Conservation (phyloP, 1,284 basidiomycete genomes). For the Heterobasidion parviporum region DNA sequence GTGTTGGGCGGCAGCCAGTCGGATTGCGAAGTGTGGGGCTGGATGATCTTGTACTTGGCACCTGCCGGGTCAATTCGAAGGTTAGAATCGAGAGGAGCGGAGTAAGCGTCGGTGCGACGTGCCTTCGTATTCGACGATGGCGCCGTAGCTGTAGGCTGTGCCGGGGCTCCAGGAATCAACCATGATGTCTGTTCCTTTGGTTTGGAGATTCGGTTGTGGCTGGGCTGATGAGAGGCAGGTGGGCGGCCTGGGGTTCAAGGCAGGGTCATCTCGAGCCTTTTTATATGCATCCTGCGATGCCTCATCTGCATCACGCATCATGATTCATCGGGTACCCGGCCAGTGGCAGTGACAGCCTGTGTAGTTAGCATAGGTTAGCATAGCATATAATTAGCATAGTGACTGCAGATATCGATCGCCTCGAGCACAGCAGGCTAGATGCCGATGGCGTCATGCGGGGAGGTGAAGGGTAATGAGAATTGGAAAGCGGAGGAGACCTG, state of each 20-base stretch:
- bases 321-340: too few relatives aligned
- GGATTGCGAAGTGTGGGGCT: constrained; percentile 56
- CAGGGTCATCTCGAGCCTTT: too few relatives aligned
- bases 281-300: too few relatives aligned
- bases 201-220: background rate
- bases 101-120: background rate
- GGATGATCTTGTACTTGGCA: constrained; percentile 57
- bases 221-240: background rate
- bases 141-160: constrained; percentile 46
- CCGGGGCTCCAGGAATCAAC: constrained; percentile 53
- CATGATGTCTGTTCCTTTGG: constrained; percentile 21
- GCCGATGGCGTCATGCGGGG: background rate
- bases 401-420: too few relatives aligned
- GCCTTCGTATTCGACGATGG: constrained; percentile 56
- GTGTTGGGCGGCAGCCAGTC: constrained; percentile 58
- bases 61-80: constrained; percentile 25
- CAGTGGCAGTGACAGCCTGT: too few relatives aligned
- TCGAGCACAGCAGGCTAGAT: background rate
- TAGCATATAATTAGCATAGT: too few relatives aligned
- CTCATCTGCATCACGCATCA: too few relatives aligned
- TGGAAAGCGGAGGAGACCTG: too few relatives aligned
- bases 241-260: too few relatives aligned
- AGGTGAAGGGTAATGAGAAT: too few relatives aligned
- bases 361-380: background rate
- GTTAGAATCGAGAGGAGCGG: background rate